Evolutionary conservation across 495 filamentous ascomycete genomes (phyloP), one percentile per base, ranked within the genome.

Genomic region (Bacidia gigantensis): DNA sequence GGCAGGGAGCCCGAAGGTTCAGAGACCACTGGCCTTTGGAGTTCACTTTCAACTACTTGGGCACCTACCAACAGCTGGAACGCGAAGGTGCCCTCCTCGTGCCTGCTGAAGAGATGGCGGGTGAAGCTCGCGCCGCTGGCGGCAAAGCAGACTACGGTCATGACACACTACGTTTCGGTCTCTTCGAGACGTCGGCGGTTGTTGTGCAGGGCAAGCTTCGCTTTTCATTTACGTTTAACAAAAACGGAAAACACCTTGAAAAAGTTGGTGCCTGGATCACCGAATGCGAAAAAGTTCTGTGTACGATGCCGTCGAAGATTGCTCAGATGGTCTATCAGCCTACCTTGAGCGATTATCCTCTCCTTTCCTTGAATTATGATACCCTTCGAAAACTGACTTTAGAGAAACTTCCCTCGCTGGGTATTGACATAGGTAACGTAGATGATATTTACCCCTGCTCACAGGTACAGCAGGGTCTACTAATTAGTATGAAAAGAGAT

Each of bases 1-100:
- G 66, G 2, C 71, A 71, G 25, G 70, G 67, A 3, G 56, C 67
- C 2, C 66, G 73, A 35, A 56, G 56, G 25, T 72, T 71, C 39
- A 52, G 60, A 21, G 62, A 69, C 14, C 75, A 74, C 2, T 77
- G 69, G 62, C 82, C 82, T 3, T 75, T 86, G 54, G 84, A 87
- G 63, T 75, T 87, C 35, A 75, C 76, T 1, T 84, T 87, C 63
- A 84, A 81, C 57, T 86, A 86, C 55, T 70, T 81, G 11, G 83
- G 81, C 0, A 71, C 78, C 17, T 69, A 79, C 54, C 79, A 82
- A 47, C 76, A 81, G 52, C 58, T 85, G 0, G 79, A 82, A 62
- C 69, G 76, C 24, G 67, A 74, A 20, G 79, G 80, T 47, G 73
- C 76, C 3, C 65, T 86, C 0, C 74, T 86, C 56, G 73, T 79